These are phyloP conservation scores for Ehretia macrophylla DNA, from an alignment of 257 asterid genomes.

Conservation along the genomic window DNA sequence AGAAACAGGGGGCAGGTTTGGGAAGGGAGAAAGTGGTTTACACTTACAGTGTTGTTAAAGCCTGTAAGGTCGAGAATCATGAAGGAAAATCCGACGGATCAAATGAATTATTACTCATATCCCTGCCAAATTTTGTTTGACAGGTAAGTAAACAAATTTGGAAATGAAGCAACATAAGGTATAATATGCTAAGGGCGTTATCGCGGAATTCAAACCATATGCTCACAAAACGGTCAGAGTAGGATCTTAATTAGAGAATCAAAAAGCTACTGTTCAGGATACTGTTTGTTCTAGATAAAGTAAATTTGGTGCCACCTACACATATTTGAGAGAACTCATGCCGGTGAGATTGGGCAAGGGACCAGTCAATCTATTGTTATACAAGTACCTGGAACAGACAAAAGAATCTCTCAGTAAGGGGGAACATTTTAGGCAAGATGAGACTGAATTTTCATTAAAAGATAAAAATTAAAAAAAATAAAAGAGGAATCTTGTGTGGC, in stretches of 20 bases:
- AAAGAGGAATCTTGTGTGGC: background rate
- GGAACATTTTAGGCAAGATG: background rate
- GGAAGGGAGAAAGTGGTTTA: background rate
- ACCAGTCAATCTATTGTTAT: constrained; percentile 62
- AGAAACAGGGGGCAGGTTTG: constrained; percentile 8
- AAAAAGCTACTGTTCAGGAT: background rate
- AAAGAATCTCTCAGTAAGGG: too few species aligned
- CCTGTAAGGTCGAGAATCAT: constrained; percentile 52
- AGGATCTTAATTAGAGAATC: too few species aligned
- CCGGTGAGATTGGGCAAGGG: constrained; percentile 73
- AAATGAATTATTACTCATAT: constrained; percentile 73
- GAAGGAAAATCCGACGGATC: constrained; percentile 41
- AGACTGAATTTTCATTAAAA: too few species aligned
- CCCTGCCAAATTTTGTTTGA: constrained; percentile 39
- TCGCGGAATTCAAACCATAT: background rate
- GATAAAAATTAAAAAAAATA: too few species aligned
- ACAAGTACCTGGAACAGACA: constrained; percentile 45
- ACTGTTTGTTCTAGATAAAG: background rate
- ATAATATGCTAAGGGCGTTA: too few species aligned
- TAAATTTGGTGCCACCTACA: constrained; percentile 48
- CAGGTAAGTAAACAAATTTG: too few species aligned
- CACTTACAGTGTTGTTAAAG: constrained; percentile 64
- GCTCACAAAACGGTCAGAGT: too few species aligned
- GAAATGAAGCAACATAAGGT: too few species aligned
- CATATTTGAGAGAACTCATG: constrained; percentile 50